phyloP scores from a whole-genome alignment of 1,139 yeast species.

The Kurtzmaniella quercitrusa region DNA sequence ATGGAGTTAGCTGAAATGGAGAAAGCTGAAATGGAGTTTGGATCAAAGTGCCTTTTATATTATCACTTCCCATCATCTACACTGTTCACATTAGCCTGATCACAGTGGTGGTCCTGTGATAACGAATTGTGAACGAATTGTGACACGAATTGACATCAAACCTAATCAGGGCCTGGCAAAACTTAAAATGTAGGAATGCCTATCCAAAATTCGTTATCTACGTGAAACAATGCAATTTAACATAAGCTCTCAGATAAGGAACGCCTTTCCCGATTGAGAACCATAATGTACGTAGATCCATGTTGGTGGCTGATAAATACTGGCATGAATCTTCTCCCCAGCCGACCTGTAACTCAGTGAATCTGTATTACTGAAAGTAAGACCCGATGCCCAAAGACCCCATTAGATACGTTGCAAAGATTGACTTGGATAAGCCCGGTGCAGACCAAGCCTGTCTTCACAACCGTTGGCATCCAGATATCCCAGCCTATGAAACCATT shows the following conservation, averaged over 20 bases:
- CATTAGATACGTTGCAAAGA: constrained; percentile 15
- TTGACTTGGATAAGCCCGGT: constrained; percentile 40
- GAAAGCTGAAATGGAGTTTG: no score
- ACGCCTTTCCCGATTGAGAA: not conserved
- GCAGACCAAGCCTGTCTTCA: constrained; percentile 42
- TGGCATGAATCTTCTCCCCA: not conserved
- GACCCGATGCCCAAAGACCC: constrained; percentile 8
- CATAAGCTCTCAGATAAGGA: not conserved
- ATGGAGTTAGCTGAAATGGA: no score
- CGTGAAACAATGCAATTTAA: not conserved
- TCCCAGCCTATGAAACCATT: constrained; percentile 36
- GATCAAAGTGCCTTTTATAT: no score
- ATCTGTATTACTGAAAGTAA: not conserved
- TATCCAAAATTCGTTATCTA: not conserved
- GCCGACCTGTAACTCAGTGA: not conserved
- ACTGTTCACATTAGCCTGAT: no score
- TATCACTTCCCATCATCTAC: no score
- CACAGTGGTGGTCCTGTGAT: no score
- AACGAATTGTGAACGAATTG: no score
- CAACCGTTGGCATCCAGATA: constrained; percentile 52
- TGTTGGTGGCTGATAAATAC: not conserved
- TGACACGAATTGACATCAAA: no score
- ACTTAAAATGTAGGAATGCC: no score
- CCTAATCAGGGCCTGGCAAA: no score
- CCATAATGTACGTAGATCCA: not conserved